Base-by-base conservation (phyloP, 495 filamentous ascomycete genomes). In the Aspergillus campestris region DNA sequence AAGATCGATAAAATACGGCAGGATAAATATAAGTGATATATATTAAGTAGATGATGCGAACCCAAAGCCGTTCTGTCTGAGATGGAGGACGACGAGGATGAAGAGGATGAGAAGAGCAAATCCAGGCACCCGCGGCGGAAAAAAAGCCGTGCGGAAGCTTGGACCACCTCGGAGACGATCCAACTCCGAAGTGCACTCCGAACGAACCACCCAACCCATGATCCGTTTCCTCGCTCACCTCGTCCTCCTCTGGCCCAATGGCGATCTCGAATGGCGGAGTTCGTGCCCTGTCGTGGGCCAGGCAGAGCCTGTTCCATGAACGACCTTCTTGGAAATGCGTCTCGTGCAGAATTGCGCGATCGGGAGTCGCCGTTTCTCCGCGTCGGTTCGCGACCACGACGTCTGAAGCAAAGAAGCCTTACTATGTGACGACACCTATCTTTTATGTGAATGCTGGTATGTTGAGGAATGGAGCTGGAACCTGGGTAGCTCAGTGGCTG, bases 361-460 rank as follows among this genome's bases (percentile, higher is more conserved):
- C 48, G 7, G 44, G 50, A 12, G 31, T 47, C 28, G 33, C 38
- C 3, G 29, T 37, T 30, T 38, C 53, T 45, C 57, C 51, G 30
- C 65, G 65, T 53, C 55, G 60, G 57, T 47, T 66, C 45, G 65
- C 66, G 42, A 64, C 67, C 24, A 52, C 51, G 24, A 42, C 63
- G 42, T 34, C 57, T 12, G 45, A 51, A 31, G 44, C 58, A 34
- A 68, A 73, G 51, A 97, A 98, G 71, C 90, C 94, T 5, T 96
- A 83, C 73, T 97, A 96, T 75, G 74, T 96, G 54, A 97, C 92
- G 3, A 89, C 87, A 6, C 92, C 92, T 6, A 99, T 99, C 39
- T 99, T 97, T 73, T 99, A 99, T 60, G 94, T 97, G 64, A 99
- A 99, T 76, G 87, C 90, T 15, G 82, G 89, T 94, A 73, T 52